Conservation (phyloP, 495 filamentous ascomycete genomes). For the Annulohypoxylon stygium region DNA sequence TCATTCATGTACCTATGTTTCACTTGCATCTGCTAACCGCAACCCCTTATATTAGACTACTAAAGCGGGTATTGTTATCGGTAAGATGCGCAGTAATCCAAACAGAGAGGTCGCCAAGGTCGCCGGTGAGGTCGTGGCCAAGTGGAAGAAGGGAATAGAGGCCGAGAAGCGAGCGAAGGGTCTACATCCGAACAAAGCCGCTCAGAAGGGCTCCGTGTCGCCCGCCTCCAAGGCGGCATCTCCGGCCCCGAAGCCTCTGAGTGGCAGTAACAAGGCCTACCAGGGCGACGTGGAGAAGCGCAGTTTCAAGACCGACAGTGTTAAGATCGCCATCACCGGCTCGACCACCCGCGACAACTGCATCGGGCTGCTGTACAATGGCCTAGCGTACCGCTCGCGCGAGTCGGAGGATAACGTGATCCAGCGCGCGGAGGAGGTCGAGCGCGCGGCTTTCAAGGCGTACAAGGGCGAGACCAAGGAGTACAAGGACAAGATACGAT, state of each 20-base stretch:
- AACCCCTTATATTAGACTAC: constrained; percentile 69
- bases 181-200: constrained; percentile 59
- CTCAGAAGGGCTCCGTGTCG: constrained; percentile 46
- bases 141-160: constrained; percentile 87
- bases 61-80: constrained; percentile 88
- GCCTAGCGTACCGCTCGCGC: constrained; percentile 71
- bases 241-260: constrained; percentile 57
- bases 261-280: constrained; percentile 66
- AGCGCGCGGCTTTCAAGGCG: constrained; percentile 75
- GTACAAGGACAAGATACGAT: constrained; percentile 89
- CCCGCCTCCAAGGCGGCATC: constrained; percentile 56
- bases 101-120: constrained; percentile 80
- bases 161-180: constrained; percentile 71
- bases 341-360: constrained; percentile 80
- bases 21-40: constrained; percentile 5
- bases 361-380: constrained; percentile 92
- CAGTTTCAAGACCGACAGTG: constrained; percentile 81
- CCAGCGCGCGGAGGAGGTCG: constrained; percentile 75
- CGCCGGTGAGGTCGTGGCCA: constrained; percentile 83
- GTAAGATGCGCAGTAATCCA: constrained; percentile 80
- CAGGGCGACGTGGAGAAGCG: constrained; percentile 82
- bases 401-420: constrained; percentile 71
- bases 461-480: constrained; percentile 74
- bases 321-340: constrained; percentile 77
- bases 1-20: not conserved